Evolutionary conservation across 108 stramenopile species (phyloP), one percentile per base, ranked within the genome.

Genomic region (Fragilariopsis cylindrus): DNA sequence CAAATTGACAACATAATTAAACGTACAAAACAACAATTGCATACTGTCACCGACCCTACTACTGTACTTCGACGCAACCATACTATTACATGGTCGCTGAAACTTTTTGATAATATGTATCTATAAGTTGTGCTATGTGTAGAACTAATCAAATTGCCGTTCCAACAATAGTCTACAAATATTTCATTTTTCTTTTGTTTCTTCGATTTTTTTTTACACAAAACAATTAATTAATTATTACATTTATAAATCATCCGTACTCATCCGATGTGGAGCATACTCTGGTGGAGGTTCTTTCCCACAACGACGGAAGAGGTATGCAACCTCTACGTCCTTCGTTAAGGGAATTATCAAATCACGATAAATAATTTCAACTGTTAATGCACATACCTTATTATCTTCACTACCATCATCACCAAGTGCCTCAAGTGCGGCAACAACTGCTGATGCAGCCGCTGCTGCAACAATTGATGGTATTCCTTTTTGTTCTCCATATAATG

Each of bases 281-380:
- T 90, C 78, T 50, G 73, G 71, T 45, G 96, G 96, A n/a, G 93
- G 92, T 48, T 87, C 57, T 40, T 56, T 63, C 44, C 77, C 93
- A 81, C 93, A 94, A 53, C 97, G 85, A 80, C 86, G 74, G 70
- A 98, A 97, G 48, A 99, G 83, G 77, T 99, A 99, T 49, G 93
- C 91, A 30, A 99, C 96, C 82, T 99, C 97, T 57, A 98, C 88
- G 75, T 98, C 97, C 82, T 99, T 99, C 50, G 98, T 99, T 76
- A 98, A 77, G 7, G 99, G 99, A 47, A 99, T 99, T 67, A 99
- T 96, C 53, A 98, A 82, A 69, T 98, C 85, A 43, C 93, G 81
- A 73, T 99, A 99, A 42, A 99, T 92, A 53, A 72, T 70, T 65
- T 96, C 97, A 64, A 99, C 97, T 6, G 92, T 84, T 21, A 80